Percentiles rank a stretch among this genome's conserved stretches.
phyloP scores from a whole-genome alignment of 2,329 filamentous ascomycete genomes.

The Westerdykella ornata region DNA sequence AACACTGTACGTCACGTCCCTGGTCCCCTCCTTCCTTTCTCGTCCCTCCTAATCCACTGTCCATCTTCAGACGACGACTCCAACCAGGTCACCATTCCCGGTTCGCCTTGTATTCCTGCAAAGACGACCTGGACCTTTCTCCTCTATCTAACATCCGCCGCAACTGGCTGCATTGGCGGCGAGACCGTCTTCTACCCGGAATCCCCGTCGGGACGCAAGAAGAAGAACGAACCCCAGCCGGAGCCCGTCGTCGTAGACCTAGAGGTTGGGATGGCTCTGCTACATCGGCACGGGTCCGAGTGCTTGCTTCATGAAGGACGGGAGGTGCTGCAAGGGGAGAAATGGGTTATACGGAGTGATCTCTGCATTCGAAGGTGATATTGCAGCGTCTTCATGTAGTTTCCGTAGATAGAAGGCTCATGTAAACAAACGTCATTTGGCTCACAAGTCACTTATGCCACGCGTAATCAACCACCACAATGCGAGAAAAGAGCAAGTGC shows the following conservation, averaged over 20 bases:
- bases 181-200: constrained; percentile 90
- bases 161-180: constrained; percentile 71
- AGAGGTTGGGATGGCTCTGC: constrained; percentile 76
- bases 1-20: constrained; percentile 64
- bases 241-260: constrained; percentile 66
- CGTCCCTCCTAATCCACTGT: no score
- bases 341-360: constrained; percentile 86
- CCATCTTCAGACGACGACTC: constrained; percentile 68
- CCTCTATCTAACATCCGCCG: constrained; percentile 72
- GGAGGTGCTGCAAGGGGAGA: constrained; percentile 73
- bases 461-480: no score
- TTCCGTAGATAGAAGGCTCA: no score
- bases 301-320: constrained; percentile 85
- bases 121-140: constrained; percentile 88
- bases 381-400: no score
- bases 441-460: no score
- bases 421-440: no score
- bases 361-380: constrained; percentile 56
- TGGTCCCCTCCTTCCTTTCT: constrained; percentile 3
- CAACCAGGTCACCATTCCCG: constrained; percentile 59
- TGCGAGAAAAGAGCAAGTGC: no score
- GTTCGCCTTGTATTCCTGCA: constrained; percentile 41
- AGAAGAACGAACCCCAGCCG: constrained; percentile 33
- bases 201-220: constrained; percentile 41
- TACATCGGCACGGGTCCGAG: constrained; percentile 83